Evolutionary conservation across 2,329 filamentous ascomycete genomes (phyloP).

Genomic region (Pseudohalonectria lignicola): DNA sequence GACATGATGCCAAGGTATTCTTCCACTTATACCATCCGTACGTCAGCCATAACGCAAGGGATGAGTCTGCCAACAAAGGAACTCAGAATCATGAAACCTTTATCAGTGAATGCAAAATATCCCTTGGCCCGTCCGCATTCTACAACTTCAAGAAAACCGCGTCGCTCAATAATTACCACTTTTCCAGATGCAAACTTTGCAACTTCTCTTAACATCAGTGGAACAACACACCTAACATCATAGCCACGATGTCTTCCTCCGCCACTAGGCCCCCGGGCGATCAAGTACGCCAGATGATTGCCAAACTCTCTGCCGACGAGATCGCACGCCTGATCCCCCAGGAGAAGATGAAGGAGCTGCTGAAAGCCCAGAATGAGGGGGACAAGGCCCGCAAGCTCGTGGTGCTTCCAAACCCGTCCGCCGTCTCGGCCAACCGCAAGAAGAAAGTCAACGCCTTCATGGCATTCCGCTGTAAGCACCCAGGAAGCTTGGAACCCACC

Average conservation of each 20-base stretch:
- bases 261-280: not conserved
- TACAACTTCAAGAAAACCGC: too few relatives aligned
- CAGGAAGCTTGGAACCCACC: not conserved
- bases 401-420: not conserved
- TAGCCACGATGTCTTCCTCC: not conserved
- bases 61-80: too few relatives aligned
- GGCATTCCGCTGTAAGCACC: conserved; percentile 2
- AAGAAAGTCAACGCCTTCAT: conserved; percentile 3
- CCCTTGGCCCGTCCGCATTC: too few relatives aligned
- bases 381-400: not conserved
- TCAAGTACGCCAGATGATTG: not conserved
- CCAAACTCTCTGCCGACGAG: not conserved
- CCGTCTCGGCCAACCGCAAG: not conserved
- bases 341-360: not conserved
- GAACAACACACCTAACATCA: too few relatives aligned
- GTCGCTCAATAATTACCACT: too few relatives aligned
- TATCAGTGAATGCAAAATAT: too few relatives aligned
- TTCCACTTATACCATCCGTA: too few relatives aligned
- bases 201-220: too few relatives aligned
- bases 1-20: too few relatives aligned
- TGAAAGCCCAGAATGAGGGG: not conserved
- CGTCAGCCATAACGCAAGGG: too few relatives aligned
- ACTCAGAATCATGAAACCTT: too few relatives aligned
- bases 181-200: too few relatives aligned
- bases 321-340: conserved; percentile 2